These are phyloP conservation scores for Mortierella antarctica DNA, from an alignment of 192 early-diverging fungal genomes.

Conservation along the genomic window DNA sequence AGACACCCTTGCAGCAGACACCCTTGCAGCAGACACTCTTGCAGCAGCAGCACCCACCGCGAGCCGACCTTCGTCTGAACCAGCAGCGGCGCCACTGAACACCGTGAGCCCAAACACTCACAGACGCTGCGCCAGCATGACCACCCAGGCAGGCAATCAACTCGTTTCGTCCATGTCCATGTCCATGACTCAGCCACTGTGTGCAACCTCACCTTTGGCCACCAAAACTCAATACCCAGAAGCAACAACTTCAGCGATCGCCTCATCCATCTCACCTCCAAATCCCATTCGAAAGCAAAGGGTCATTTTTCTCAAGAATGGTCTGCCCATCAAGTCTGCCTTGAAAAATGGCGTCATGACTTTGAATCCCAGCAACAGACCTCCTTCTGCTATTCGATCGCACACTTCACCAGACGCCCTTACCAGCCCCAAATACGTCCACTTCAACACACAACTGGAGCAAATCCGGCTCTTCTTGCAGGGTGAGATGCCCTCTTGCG, in stretches of 20 bases:
- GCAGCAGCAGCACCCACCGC: not conserved
- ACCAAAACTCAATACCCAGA: slow-evolving; percentile 2
- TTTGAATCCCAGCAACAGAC: slow-evolving; percentile 1
- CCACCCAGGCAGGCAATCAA: not conserved
- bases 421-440: slow-evolving; percentile 68
- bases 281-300: slow-evolving; percentile 16
- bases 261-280: not conserved
- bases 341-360: slow-evolving; percentile 21
- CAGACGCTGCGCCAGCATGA: slow-evolving; percentile 4
- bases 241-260: not conserved
- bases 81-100: slow-evolving; percentile 17
- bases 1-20: not conserved
- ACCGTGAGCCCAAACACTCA: slow-evolving; percentile 37
- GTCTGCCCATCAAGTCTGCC: slow-evolving; percentile 45
- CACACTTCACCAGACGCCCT: slow-evolving; percentile 52
- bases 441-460: slow-evolving; percentile 75
- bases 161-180: not conserved
- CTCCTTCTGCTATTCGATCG: slow-evolving; percentile 30
- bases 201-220: not conserved
- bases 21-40: not conserved
- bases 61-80: slow-evolving; percentile 7
- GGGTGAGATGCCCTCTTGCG: slow-evolving; percentile 69
- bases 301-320: slow-evolving; percentile 32
- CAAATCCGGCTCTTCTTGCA: slow-evolving; percentile 78
- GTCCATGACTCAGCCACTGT: not conserved